These are phyloP conservation scores for Penicillium pulvis DNA, from an alignment of 495 filamentous ascomycete genomes.

Conservation along the genomic window DNA sequence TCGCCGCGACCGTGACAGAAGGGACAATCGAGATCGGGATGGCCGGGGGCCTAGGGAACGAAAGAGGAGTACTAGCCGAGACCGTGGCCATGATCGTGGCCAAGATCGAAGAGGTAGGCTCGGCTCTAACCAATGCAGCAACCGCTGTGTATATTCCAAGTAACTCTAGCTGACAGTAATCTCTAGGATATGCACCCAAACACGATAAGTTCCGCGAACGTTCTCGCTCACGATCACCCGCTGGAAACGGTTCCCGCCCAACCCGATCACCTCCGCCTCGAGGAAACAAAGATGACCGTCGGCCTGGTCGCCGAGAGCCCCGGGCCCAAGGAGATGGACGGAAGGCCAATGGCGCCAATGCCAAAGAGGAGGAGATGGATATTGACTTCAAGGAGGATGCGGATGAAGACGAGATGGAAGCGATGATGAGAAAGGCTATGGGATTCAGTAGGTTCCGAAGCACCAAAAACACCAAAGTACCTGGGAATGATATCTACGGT, in stretches of 20 bases:
- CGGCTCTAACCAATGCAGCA: not conserved
- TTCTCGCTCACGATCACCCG: conserved; percentile 46
- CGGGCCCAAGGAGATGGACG: conserved; percentile 25
- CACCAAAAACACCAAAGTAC: conserved; percentile 88
- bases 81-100: conserved; percentile 45
- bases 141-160: not conserved
- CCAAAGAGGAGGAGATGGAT: conserved; percentile 44
- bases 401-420: conserved; percentile 68
- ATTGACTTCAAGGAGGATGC: conserved; percentile 52
- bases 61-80: conserved; percentile 50
- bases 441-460: conserved; percentile 83
- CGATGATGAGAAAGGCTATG: conserved; percentile 80
- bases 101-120: conserved; percentile 45
- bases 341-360: conserved; percentile 29
- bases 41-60: conserved; percentile 39
- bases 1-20: conserved; percentile 40
- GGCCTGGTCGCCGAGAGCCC: conserved; percentile 36
- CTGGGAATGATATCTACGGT: conserved; percentile 82
- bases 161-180: not conserved
- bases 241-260: conserved; percentile 41
- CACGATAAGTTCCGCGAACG: conserved; percentile 44
- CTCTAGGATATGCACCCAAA: conserved; percentile 35
- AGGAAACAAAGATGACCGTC: conserved; percentile 34
- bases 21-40: conserved; percentile 42
- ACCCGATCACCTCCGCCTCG: conserved; percentile 38